These are phyloP conservation scores for Clarireedia paspali DNA, from an alignment of 2,329 filamentous ascomycete genomes.

Conservation along the genomic window DNA sequence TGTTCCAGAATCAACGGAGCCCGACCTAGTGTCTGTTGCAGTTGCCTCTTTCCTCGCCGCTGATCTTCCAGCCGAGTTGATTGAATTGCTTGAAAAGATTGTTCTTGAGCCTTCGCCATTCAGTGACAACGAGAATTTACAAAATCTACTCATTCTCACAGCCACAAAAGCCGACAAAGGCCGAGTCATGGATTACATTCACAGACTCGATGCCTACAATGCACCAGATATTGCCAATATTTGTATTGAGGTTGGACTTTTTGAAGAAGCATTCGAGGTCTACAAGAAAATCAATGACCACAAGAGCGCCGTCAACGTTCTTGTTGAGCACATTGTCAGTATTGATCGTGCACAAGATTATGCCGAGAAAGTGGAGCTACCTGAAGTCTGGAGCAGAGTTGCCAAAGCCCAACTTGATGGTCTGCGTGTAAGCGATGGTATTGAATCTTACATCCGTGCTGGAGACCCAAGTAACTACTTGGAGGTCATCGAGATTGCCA, in stretches of 20 bases:
- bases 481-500: constrained; percentile 94
- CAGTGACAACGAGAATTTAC: constrained; percentile 92
- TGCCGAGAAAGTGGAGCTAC: constrained; percentile 86
- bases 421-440: constrained; percentile 82
- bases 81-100: constrained; percentile 97
- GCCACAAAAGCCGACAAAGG: constrained; percentile 95
- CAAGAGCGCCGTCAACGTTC: constrained; percentile 76
- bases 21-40: constrained; percentile 88
- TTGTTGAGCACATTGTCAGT: constrained; percentile 94
- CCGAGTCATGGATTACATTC: constrained; percentile 92
- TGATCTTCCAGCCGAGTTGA: constrained; percentile 87
- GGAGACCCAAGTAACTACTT: constrained; percentile 86
- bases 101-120: constrained; percentile 98
- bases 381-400: constrained; percentile 97
- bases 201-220: constrained; percentile 81
- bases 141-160: constrained; percentile 93
- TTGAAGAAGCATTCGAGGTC: constrained; percentile 96
- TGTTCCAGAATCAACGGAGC: constrained; percentile 85
- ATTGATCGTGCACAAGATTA: constrained; percentile 96
- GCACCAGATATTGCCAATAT: constrained; percentile 87
- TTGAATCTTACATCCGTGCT: constrained; percentile 96
- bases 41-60: constrained; percentile 88
- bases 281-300: constrained; percentile 97
- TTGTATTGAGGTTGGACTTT: constrained; percentile 89
- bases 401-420: constrained; percentile 97